Evolutionary conservation across 495 filamentous ascomycete species (phyloP).

Genomic region (Sabuloglossum arenarium): DNA sequence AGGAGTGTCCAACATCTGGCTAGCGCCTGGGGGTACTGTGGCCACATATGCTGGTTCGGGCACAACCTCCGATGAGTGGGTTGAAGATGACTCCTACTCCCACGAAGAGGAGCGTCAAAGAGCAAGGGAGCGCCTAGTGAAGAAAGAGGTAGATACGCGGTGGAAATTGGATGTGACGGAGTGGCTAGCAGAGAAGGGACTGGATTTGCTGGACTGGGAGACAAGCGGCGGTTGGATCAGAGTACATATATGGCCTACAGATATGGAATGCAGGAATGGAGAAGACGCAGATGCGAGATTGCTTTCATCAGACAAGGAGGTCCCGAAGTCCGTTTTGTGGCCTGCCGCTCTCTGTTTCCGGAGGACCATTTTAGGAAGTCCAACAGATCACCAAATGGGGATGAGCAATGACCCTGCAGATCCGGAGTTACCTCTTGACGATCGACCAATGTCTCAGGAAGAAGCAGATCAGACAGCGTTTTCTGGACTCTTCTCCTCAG

Average conservation of each 20-base stretch:
- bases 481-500: neutral
- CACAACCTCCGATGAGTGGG: neutral
- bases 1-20: conserved; percentile 1
- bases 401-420: neutral
- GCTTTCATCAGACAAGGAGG: neutral
- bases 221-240: conserved; percentile 1
- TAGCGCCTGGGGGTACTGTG: conserved; percentile 4
- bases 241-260: conserved; percentile 1
- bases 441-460: neutral
- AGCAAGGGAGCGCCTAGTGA: neutral
- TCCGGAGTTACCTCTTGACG: neutral
- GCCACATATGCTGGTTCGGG: neutral
- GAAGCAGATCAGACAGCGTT: neutral
- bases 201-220: neutral
- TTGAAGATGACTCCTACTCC: neutral
- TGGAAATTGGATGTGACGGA: conserved; percentile 5
- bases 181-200: conserved; percentile 4
- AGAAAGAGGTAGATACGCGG: neutral
- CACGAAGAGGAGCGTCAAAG: neutral
- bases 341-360: conserved; percentile 2
- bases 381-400: neutral
- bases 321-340: neutral
- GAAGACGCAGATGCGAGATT: neutral
- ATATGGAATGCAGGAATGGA: neutral
- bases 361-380: neutral